Conservation (phyloP, 768 basidiomycete genomes). For the Amanita pallidorosea region DNA sequence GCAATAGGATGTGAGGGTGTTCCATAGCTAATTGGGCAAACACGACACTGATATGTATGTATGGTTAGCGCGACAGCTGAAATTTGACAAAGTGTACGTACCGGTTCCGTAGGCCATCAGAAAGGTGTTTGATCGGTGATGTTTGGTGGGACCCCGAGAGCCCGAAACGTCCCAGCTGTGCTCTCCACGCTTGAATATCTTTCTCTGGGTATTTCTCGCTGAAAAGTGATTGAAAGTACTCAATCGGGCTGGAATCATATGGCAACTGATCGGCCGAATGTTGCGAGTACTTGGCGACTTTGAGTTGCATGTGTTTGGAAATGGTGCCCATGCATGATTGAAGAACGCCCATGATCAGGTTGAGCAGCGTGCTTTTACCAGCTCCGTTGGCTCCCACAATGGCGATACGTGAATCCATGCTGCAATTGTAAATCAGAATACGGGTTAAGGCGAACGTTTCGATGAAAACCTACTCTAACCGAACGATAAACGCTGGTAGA, state of each 20-base stretch:
- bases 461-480: constrained; percentile 46
- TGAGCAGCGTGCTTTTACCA: constrained; percentile 84
- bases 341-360: constrained; percentile 77
- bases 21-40: constrained; percentile 97
- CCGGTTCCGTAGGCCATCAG: constrained; percentile 95
- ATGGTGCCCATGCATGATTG: constrained; percentile 80
- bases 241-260: constrained; percentile 83
- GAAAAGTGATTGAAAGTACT: constrained; percentile 86
- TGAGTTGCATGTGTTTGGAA: constrained; percentile 81
- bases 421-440: constrained; percentile 53
- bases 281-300: constrained; percentile 97
- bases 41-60: constrained; percentile 53
- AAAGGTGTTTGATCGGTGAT: constrained; percentile 85
- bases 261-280: constrained; percentile 98
- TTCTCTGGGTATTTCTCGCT: constrained; percentile 84
- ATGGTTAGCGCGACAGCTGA: constrained; percentile 4
- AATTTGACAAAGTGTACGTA: constrained; percentile 20
- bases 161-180: constrained; percentile 93
- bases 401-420: constrained; percentile 86
- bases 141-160: constrained; percentile 92
- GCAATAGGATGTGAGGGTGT: constrained; percentile 87
- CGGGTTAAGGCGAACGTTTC: constrained; percentile 11
- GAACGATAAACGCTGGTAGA: constrained; percentile 85
- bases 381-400: constrained; percentile 91
- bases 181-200: constrained; percentile 87